phyloP scores from a whole-genome alignment of 106 monocot genomes.

The Platanthera guangdongensis region DNA sequence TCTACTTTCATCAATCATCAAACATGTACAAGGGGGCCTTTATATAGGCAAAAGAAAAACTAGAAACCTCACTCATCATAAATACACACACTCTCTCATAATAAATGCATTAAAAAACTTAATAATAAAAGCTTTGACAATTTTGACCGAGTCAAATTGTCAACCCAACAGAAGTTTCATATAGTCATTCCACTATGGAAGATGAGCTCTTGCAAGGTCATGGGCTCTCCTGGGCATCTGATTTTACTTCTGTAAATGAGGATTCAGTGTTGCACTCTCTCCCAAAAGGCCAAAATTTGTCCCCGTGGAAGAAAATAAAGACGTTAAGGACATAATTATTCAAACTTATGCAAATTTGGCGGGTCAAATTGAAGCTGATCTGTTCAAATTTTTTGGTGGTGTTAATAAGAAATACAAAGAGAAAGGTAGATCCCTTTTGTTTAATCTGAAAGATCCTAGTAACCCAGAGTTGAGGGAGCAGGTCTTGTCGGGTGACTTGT shows the following conservation, averaged over 20 bases:
- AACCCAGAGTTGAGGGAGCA: slow-evolving; percentile 77
- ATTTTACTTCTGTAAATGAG: slow-evolving; percentile 16
- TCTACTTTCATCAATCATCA: too few species aligned
- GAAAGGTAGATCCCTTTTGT: slow-evolving; percentile 85
- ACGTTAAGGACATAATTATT: slow-evolving; percentile 2
- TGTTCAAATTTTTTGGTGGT: slow-evolving; percentile 78
- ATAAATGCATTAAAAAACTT: too few species aligned
- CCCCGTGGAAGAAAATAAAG: slow-evolving; percentile 13
- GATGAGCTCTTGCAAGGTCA: slow-evolving; percentile 96
- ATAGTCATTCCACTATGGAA: slow-evolving; percentile 16
- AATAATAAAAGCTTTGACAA: too few species aligned
- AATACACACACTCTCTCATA: too few species aligned
- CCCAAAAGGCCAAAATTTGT: slow-evolving; percentile 37
- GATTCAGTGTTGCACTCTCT: slow-evolving; percentile 16
- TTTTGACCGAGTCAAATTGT: too few species aligned
- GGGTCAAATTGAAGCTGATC: slow-evolving; percentile 68
- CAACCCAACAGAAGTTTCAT: too few species aligned
- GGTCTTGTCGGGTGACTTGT: slow-evolving; percentile 66
- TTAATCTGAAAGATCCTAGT: slow-evolving; percentile 82
- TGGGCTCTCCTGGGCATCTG: slow-evolving; percentile 78
- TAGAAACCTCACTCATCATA: too few species aligned
- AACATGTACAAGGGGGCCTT: too few species aligned
- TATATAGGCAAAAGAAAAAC: too few species aligned
- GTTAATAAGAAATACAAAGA: slow-evolving; percentile 99
- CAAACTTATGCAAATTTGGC: slow-evolving; percentile 41